Evolutionary conservation across 208 protist genomes (phyloP).

Genomic region (Acanthamoeba culbertsoni): DNA sequence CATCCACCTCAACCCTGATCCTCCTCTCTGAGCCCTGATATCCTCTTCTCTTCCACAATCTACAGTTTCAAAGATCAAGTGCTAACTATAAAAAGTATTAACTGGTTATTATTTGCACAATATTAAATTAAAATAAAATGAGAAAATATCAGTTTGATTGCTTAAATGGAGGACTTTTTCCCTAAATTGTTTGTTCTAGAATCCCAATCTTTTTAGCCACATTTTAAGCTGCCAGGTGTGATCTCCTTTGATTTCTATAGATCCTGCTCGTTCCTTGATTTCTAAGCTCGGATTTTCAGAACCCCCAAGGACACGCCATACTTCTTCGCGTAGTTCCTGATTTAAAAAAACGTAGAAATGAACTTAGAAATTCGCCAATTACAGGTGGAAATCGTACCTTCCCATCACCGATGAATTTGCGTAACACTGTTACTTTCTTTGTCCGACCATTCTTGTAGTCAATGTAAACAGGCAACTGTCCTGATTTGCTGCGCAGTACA

Average conservation of each 20-base stretch:
- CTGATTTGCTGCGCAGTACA: constrained; percentile 11
- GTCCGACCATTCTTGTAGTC: constrained; percentile 41
- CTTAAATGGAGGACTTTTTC: too few relatives aligned
- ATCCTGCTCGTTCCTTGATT: constrained; percentile 7
- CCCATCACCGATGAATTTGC: constrained; percentile 38
- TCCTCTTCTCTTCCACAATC: too few relatives aligned
- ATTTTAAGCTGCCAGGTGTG: constrained; percentile 21
- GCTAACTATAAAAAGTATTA: too few relatives aligned
- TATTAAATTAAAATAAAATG: too few relatives aligned
- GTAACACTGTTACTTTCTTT: constrained; percentile 18
- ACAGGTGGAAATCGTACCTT: neutral
- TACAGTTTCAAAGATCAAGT: too few relatives aligned
- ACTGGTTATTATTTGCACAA: too few relatives aligned
- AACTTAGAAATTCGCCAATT: too few relatives aligned
- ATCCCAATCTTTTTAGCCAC: constrained; percentile 39
- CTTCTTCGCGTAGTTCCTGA: constrained; percentile 23
- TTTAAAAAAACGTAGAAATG: too few relatives aligned
- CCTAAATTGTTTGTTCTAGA: too few relatives aligned
- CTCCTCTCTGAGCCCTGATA: too few relatives aligned
- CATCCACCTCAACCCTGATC: too few relatives aligned
- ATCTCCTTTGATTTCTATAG: constrained; percentile 44
- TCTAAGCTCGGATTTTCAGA: neutral
- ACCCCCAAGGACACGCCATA: neutral
- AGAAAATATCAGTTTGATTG: too few relatives aligned
- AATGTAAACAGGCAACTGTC: constrained; percentile 1